Evolutionary conservation across 306 rosid genomes (phyloP), one percentile per base, ranked within the genome.

Genomic region (Hippophae gyantsensis): DNA sequence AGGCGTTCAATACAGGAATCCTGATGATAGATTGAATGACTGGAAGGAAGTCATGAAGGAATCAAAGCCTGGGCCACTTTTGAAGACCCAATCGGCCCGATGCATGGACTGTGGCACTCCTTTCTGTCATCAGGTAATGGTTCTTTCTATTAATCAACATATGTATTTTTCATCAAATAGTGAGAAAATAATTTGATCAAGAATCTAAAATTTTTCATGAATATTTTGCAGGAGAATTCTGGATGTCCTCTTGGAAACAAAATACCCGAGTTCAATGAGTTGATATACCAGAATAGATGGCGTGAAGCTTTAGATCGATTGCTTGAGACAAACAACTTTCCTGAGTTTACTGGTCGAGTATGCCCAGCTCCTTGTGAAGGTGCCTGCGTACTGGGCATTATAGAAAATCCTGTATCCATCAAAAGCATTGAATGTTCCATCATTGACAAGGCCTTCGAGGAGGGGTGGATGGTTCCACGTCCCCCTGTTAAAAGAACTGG

Each of bases 71-170:
- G 99, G 97, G 18, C 90, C 99, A 52, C 99, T 93, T 63, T 54
- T 93, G 69, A 86, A 82, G 64, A 93, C 99, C 52, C 99, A 93
- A 60, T 86, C 99, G 13, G 99, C 99, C 45, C 97, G 99, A 48
- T 93, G 99, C 84, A 93, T 93, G 99, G 99, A 93, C 69, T 93
- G 99, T 65, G 99, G 99, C 18, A 93, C 99, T 65, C 99, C 99
- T 54, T 90, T 90, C 77, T 93, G 99, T 76, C 99, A 88, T 78
- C 99, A 93, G 86, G 99, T 92, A 65, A 63, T 18, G 9, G 10
- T 56, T 43, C 13, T 18, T 46, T 44, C 27, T 50, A 50, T 52
- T 58, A 9, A 8, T 43, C 42, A 25, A 47, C 9, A 7, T 18
- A n/a, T 47, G 9, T 18, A n/a, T 38, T 8, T 42, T 5, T 25